Evolutionary conservation across 169 alveolate species (phyloP), one percentile per base, ranked within the genome.

Genomic region (Plasmodium vinckei): DNA sequence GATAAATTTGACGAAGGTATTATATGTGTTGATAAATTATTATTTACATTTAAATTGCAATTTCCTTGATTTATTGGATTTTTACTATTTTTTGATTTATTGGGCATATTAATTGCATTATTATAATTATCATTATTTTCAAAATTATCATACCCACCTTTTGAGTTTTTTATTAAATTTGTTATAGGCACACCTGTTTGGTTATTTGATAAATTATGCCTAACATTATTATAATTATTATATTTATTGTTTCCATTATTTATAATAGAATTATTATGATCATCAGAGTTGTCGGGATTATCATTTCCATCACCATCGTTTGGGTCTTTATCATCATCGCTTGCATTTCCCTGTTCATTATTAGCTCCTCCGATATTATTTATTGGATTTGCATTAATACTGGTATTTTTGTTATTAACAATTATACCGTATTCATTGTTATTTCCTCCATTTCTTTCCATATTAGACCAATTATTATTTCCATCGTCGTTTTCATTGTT

Each of bases 41-140:
- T 77, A 1, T 63, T 77, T 15, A 15, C 19, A 46, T 64, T 77
- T 57, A 77, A 63, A 77, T 77, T 77, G 46, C 79, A 77, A 56
- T 44, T 77, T 2, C 57, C 44, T 68, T 77, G 88, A 12, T 77
- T 77, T 49, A 47, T 46, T 33, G 42, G 7, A 56, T 21, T 63
- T 57, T 77, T 77, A 63, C 53, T 77, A 12, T 12, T 27, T 15
- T 77, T 77, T 33, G 42, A 3, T 57, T 77, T 77, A n/a, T 77
- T 77, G 7, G 70, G 17, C 17, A 54, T 23, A 33, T 33, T 33
- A 33, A 33, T 33, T 12, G 46, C 56, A 6, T 73, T 12, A 51
- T 77, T 64, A 44, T 44, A 46, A 49, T 61, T 77, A 13, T 77
- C 88, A 25, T 64, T 77, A 53, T 64, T 77, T 61, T 77, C 77